Evolutionary conservation across 1,139 yeast species (phyloP).

Genomic region (Geotrichum cucujoidarum): DNA sequence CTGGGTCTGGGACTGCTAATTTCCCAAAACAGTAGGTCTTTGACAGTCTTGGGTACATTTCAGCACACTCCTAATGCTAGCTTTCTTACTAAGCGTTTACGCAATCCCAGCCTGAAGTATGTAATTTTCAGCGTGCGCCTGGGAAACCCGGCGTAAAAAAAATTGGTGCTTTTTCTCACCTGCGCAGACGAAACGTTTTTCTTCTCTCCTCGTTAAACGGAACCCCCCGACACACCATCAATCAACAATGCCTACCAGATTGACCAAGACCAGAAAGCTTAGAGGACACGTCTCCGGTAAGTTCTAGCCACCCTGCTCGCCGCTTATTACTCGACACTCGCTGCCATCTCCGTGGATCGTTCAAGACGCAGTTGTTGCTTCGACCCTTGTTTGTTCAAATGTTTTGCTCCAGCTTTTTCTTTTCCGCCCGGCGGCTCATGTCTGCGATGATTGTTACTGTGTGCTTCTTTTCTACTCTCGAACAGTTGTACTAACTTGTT

Average conservation of each 20-base stretch:
- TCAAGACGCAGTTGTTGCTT: too few relatives aligned
- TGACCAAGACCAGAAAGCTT: conserved; percentile 99
- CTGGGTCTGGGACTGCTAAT: too few relatives aligned
- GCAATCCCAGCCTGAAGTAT: background rate
- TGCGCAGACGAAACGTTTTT: background rate
- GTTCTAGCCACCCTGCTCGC: conserved; percentile 15
- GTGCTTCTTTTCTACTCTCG: too few relatives aligned
- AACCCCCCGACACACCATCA: conserved; percentile 10
- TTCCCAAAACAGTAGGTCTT: too few relatives aligned
- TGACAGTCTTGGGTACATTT: too few relatives aligned
- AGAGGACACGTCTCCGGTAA: conserved; percentile 99
- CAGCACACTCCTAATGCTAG: too few relatives aligned
- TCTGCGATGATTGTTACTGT: conserved; percentile 1
- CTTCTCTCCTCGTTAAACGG: conserved; percentile 4
- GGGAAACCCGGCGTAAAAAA: background rate
- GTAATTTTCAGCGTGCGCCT: background rate
- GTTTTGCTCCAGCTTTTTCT: background rate
- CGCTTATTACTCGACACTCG: background rate
- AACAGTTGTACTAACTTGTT: conserved; percentile 25
- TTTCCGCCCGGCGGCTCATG: too few relatives aligned
- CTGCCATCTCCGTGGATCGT: background rate
- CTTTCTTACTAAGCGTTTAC: too few relatives aligned
- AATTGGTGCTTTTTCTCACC: background rate
- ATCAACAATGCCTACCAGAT: conserved; percentile 91
- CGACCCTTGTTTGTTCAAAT: too few relatives aligned